Percentiles rank a stretch among this genome's conserved stretches.
phyloP scores from a whole-genome alignment of 208 protist genomes.

The Trypanosoma rangeli region DNA sequence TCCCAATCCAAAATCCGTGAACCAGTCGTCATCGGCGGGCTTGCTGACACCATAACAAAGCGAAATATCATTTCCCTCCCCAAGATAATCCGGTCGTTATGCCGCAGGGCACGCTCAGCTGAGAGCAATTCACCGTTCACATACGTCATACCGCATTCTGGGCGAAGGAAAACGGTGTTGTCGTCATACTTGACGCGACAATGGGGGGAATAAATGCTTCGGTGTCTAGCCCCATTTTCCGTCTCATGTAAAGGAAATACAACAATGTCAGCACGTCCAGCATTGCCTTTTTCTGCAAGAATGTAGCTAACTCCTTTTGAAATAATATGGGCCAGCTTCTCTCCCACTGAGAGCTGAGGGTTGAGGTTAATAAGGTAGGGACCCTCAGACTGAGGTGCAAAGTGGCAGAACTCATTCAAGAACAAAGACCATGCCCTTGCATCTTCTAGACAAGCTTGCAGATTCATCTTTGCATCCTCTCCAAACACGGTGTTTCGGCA shows the following conservation, averaged over 20 bases:
- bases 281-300: conserved; percentile 42
- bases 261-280: conserved; percentile 50
- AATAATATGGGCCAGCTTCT: conserved; percentile 66
- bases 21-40: conserved; percentile 4
- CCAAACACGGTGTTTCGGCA: conserved; percentile 32
- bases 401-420: conserved; percentile 49
- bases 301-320: conserved; percentile 45
- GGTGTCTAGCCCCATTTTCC: conserved; percentile 29
- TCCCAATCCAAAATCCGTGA: conserved; percentile 71
- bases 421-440: conserved; percentile 60
- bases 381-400: conserved; percentile 39
- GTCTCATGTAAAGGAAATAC: conserved; percentile 31
- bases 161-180: conserved; percentile 37
- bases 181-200: conserved; percentile 44
- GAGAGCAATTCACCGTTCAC: conserved; percentile 52
- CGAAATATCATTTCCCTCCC: conserved; percentile 59
- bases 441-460: conserved; percentile 40
- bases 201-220: conserved; percentile 66
- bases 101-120: conserved; percentile 36
- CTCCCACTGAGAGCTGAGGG: conserved; percentile 47
- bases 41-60: conserved; percentile 40
- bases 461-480: conserved; percentile 35
- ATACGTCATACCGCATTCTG: conserved; percentile 68
- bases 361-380: conserved; percentile 68
- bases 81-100: conserved; percentile 66